A percentile compares a stretch with the other conserved stretches of the same genome.
phyloP scores from a whole-genome alignment of 441 rosid genomes.

The Gossypium schwendimanii region DNA sequence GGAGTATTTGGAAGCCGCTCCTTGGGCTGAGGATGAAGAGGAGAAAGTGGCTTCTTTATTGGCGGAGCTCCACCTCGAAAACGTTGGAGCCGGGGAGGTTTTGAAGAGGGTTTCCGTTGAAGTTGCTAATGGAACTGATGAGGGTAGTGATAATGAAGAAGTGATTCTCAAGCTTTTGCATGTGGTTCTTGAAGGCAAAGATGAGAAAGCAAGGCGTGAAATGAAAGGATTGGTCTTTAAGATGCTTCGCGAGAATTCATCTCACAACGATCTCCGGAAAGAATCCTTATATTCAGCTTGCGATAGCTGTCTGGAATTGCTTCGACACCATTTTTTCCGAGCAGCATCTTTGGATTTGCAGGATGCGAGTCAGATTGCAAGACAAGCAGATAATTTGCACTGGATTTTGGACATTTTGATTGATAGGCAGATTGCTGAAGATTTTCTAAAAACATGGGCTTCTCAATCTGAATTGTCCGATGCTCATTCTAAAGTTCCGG shows the following conservation, averaged over 20 bases:
- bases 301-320: constrained; percentile 69
- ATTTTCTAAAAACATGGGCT: constrained; percentile 77
- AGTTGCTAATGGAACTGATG: constrained; percentile 46
- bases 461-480: constrained; percentile 66
- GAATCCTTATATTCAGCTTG: constrained; percentile 84
- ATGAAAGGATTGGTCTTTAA: constrained; percentile 85
- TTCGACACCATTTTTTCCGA: constrained; percentile 47
- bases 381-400: constrained; percentile 22
- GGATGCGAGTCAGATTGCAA: constrained; percentile 63
- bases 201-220: constrained; percentile 92
- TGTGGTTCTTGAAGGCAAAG: constrained; percentile 91
- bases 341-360: constrained; percentile 61
- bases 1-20: constrained; percentile 95
- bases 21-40: constrained; percentile 98
- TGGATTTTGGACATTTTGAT: constrained; percentile 90
- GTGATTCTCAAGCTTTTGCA: constrained; percentile 37
- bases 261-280: constrained; percentile 72
- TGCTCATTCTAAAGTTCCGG: constrained; percentile 68
- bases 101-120: constrained; percentile 82
- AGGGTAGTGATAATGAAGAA: constrained; percentile 39
- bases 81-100: constrained; percentile 36
- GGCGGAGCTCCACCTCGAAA: constrained; percentile 66
- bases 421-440: constrained; percentile 89
- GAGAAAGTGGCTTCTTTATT: constrained; percentile 72
- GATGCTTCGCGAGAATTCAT: constrained; percentile 91